Conservation (phyloP, 441 rosid genomes). For the Erodium texanum region DNA sequence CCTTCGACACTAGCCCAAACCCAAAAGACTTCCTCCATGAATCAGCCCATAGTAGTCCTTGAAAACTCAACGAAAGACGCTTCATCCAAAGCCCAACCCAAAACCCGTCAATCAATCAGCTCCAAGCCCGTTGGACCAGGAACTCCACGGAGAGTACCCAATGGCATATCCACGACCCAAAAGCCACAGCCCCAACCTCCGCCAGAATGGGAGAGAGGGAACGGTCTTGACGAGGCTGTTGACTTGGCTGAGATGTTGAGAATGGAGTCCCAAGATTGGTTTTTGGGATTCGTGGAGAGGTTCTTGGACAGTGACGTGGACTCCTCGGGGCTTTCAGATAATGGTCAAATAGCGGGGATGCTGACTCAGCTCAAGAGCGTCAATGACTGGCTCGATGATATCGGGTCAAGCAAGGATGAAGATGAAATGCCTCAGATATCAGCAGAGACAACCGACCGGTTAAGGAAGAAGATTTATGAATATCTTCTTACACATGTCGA, state of each 20-base stretch:
- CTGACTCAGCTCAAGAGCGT: slow-evolving; percentile 76
- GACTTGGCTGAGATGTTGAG: slow-evolving; percentile 14
- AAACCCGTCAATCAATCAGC: neutral
- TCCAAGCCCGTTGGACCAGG: neutral
- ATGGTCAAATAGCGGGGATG: slow-evolving; percentile 79
- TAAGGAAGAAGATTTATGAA: slow-evolving; percentile 84
- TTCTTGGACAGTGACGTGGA: neutral
- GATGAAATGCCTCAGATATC: slow-evolving; percentile 42
- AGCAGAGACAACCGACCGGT: slow-evolving; percentile 52
- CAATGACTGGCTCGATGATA: slow-evolving; percentile 82
- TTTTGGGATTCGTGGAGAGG: neutral
- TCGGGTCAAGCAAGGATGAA: slow-evolving; percentile 55
- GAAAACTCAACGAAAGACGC: slow-evolving; percentile 46
- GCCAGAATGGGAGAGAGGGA: neutral
- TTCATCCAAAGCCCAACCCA: slow-evolving; percentile 32
- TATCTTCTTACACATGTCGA: slow-evolving; percentile 95
- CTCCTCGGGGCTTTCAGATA: slow-evolving; percentile 42
- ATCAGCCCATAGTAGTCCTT: slow-evolving; percentile 49
- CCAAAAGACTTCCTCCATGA: no score
- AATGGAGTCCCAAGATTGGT: neutral
- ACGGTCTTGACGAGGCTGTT: slow-evolving; percentile 53
- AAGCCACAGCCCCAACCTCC: neutral
- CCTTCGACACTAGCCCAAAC: neutral
- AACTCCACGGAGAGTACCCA: neutral
- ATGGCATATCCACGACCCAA: neutral